Conservation (phyloP, 2,329 filamentous ascomycete species). For the Didymella glomerata region DNA sequence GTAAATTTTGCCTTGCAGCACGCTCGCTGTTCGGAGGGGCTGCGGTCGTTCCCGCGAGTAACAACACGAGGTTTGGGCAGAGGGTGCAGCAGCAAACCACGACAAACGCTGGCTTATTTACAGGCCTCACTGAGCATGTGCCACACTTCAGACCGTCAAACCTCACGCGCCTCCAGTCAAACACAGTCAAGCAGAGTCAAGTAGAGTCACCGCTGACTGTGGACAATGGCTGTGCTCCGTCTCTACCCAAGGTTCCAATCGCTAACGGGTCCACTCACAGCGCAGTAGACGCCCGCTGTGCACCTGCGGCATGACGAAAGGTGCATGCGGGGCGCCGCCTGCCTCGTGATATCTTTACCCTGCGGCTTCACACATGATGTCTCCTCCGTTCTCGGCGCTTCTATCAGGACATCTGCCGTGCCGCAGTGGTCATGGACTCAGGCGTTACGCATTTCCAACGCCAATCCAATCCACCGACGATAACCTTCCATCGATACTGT, state of each 20-base stretch:
- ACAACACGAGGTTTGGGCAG: slow-evolving; percentile 4
- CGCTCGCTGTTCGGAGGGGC: slow-evolving; percentile 10
- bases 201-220: slow-evolving; percentile 8
- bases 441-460: slow-evolving; percentile 25
- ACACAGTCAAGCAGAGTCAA: slow-evolving; percentile 8
- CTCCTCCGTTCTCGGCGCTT: slow-evolving; percentile 27
- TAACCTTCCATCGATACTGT: slow-evolving; percentile 34
- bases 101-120: not conserved
- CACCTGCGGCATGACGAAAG: slow-evolving; percentile 16
- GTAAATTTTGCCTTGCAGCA: slow-evolving; percentile 16
- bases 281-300: slow-evolving; percentile 15
- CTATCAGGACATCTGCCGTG: slow-evolving; percentile 13
- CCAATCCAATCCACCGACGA: slow-evolving; percentile 42
- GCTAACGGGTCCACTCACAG: slow-evolving; percentile 32
- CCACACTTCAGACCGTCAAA: not conserved
- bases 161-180: slow-evolving; percentile 1
- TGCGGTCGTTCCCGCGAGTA: slow-evolving; percentile 8
- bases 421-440: slow-evolving; percentile 14
- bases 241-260: slow-evolving; percentile 15
- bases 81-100: slow-evolving; percentile 3
- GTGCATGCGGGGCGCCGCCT: slow-evolving; percentile 17
- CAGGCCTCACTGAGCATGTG: not conserved
- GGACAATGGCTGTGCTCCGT: slow-evolving; percentile 1
- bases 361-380: slow-evolving; percentile 13
- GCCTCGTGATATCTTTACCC: slow-evolving; percentile 12